These are phyloP conservation scores for Calonectria henricotiae DNA, from an alignment of 2,329 filamentous ascomycete species.

Conservation along the genomic window DNA sequence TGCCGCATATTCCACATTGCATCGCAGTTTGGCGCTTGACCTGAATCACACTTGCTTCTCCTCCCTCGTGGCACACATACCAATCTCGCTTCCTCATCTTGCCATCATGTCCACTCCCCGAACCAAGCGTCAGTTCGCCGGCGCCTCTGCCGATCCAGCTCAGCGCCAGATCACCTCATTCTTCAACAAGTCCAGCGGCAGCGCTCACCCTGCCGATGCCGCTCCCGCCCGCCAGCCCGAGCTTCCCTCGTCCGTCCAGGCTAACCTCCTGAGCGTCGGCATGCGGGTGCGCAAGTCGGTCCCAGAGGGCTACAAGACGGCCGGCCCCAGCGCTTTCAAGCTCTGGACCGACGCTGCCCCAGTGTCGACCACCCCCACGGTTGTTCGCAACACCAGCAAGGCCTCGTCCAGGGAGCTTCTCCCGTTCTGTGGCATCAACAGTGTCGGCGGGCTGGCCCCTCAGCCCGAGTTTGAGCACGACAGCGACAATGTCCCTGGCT, in stretches of 20 bases:
- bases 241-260: constrained; percentile 79
- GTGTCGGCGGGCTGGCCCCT: constrained; percentile 77
- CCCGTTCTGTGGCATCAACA: constrained; percentile 87
- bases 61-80: constrained; percentile 1
- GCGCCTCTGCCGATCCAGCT: constrained; percentile 71
- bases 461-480: constrained; percentile 66
- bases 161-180: constrained; percentile 78
- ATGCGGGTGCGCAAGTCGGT: constrained; percentile 96
- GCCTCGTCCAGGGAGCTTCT: constrained; percentile 74
- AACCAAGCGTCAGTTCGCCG: constrained; percentile 75
- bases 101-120: constrained; percentile 69
- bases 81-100: constrained; percentile 18
- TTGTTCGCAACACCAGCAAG: constrained; percentile 45
- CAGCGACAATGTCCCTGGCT: constrained; percentile 53
- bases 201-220: constrained; percentile 53
- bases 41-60: constrained; percentile 2
- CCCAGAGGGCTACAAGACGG: constrained; percentile 93
- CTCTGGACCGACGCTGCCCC: constrained; percentile 64
- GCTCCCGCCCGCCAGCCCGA: constrained; percentile 59
- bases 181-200: constrained; percentile 64
- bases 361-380: constrained; percentile 34
- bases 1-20: constrained; percentile 17
- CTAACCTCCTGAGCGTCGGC: constrained; percentile 90
- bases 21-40: constrained; percentile 8
- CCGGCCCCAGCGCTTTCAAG: constrained; percentile 65